Base-by-base conservation (phyloP, 1,139 yeast species). In the Nakaseomyces sp. region DNA sequence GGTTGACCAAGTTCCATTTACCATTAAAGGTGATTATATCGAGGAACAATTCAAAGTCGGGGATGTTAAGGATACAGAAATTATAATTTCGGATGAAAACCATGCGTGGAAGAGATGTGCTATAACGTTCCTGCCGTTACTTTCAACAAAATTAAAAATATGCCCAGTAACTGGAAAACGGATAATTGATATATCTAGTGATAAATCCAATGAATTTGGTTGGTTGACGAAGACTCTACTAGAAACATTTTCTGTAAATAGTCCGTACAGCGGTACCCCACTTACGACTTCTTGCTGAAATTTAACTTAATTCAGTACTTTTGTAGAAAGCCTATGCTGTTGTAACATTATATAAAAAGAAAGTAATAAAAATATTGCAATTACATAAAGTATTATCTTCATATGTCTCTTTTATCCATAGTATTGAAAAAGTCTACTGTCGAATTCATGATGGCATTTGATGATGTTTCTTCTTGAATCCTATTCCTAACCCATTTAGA, bases 401-500 rank as follows among this genome's bases (percentile, higher is more conserved):
- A 8, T 32, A 10, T 17, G 4, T 6, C 5, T 32, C 15, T 12
- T 12, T 32, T 32, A 4, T 18, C 24, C 22, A 32, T 32, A 5
- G 13, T 7, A 4, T 32, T 12, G 29, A 61, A 61, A 38, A 61
- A 61, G 1, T 15, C 18, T 3, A 35, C 38, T 3, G 63, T 53
- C 13, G 49, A 45, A 12, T 16, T 20, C 44, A 62, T 40, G 1
- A 63, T 52, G 1, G 42, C 48, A 1, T 42, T 24, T 26, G 55
- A 49, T 7, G 44, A 24, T 13, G 46, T 13, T 38, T 51, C 41
- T 13, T 47, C 41, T 40, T 50, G 54, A 32, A 71, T 49, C 44
- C 82, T 58, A 22, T 72, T 69, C 41, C 71, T 66, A 15, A 89
- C 84, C 97, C 98, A 89, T 1, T 73, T 72, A 35, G 95, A 85